Conservation (phyloP, 2,329 filamentous ascomycete species). For the Ascochyta viciae-villosae region DNA sequence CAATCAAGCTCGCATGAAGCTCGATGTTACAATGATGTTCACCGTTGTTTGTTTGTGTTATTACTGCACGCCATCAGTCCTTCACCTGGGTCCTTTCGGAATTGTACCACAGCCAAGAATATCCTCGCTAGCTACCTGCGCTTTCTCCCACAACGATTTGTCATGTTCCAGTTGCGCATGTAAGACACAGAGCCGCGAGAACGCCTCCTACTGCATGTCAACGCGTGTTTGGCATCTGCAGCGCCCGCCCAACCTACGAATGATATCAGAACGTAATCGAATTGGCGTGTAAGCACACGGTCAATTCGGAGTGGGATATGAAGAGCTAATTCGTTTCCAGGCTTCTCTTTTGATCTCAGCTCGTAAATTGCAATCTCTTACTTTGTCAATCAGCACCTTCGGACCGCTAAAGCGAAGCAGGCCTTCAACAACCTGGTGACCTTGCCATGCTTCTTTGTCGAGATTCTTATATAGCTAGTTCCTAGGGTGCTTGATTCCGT, state of each 20-base stretch:
- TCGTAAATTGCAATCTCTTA: too few species aligned
- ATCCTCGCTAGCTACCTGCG: background rate
- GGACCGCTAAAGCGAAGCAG: too few species aligned
- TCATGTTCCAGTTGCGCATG: conserved; percentile 2
- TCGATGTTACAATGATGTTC: background rate
- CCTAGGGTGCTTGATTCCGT: too few species aligned
- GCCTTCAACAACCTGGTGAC: too few species aligned
- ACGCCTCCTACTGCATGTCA: background rate
- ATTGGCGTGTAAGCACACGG: background rate
- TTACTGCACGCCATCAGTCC: background rate
- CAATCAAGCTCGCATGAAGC: background rate
- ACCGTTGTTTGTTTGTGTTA: background rate
- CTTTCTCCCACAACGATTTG: background rate
- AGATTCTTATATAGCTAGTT: too few species aligned
- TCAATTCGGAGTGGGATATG: background rate
- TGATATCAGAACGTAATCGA: background rate
- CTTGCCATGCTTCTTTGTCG: too few species aligned
- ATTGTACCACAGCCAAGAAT: background rate
- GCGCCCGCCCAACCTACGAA: background rate
- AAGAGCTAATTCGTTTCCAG: too few species aligned
- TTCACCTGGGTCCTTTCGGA: background rate
- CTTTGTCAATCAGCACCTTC: too few species aligned
- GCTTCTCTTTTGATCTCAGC: too few species aligned
- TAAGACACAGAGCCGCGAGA: background rate
- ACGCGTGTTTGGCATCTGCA: conserved; percentile 2